A percentile compares a stretch with the other conserved stretches of the same genome.
These are phyloP conservation scores for Pseudogymnoascus sp. DNA, from an alignment of 2,329 filamentous ascomycete species.

Conservation along the genomic window DNA sequence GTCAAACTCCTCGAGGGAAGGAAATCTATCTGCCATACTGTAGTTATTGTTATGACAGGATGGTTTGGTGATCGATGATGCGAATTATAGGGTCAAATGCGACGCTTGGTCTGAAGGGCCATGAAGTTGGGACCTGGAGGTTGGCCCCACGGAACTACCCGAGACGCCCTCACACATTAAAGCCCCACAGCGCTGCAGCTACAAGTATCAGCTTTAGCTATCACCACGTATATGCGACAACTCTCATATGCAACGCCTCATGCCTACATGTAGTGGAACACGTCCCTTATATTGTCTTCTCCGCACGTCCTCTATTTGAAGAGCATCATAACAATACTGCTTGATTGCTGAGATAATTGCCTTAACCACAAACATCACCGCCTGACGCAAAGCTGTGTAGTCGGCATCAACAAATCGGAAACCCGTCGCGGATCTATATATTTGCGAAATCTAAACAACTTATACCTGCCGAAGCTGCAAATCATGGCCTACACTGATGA, in stretches of 20 bases:
- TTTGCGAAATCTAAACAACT: conserved; percentile 1
- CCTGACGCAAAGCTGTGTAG: conserved; percentile 4
- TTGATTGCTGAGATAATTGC: conserved; percentile 6
- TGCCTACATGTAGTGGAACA: conserved; percentile 1
- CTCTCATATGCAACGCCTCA: conserved; percentile 3
- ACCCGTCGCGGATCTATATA: not conserved
- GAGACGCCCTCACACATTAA: not conserved
- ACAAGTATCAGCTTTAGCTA: conserved; percentile 7
- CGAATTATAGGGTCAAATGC: not conserved
- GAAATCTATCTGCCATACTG: conserved; percentile 51
- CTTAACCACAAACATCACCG: not conserved
- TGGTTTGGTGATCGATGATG: conserved; percentile 7
- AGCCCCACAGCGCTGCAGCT: conserved; percentile 5
- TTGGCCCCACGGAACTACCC: conserved; percentile 8
- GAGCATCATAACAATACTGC: not conserved
- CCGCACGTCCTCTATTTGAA: not conserved
- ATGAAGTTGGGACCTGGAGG: conserved; percentile 8
- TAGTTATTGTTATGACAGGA: conserved; percentile 6
- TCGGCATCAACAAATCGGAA: not conserved
- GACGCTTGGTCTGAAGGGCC: not conserved
- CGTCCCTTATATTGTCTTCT: not conserved
- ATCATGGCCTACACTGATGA: conserved; percentile 92
- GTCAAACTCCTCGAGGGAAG: conserved; percentile 51
- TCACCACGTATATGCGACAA: conserved; percentile 5
- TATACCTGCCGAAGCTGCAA: conserved; percentile 15